These are phyloP conservation scores for Gossypium schwendimanii DNA, from an alignment of 441 rosid species.

Conservation along the genomic window DNA sequence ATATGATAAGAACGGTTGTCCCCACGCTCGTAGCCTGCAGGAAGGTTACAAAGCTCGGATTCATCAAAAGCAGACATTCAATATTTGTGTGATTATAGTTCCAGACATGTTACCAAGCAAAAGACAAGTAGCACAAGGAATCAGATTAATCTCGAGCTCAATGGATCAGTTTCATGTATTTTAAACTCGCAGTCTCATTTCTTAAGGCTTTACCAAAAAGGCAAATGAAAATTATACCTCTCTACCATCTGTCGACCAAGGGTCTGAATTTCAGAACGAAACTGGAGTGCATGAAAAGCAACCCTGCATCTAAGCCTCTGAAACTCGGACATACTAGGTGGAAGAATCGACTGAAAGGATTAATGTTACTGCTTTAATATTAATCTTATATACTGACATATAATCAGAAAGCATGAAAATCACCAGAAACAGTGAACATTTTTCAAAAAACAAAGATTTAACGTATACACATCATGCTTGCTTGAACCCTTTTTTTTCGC, in stretches of 20 bases:
- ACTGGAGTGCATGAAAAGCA: slow-evolving; percentile 90
- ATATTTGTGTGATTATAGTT: not conserved
- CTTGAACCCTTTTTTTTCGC: not conserved
- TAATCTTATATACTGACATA: not conserved
- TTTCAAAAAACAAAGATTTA: not conserved
- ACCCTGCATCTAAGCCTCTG: slow-evolving; percentile 97
- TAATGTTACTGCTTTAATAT: slow-evolving; percentile 8
- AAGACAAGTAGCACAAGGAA: not conserved
- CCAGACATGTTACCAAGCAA: not conserved
- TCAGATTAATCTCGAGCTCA: not conserved
- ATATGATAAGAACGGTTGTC: slow-evolving; percentile 79
- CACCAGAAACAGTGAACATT: not conserved
- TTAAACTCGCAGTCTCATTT: not conserved
- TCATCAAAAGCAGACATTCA: slow-evolving; percentile 17
- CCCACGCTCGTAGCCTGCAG: slow-evolving; percentile 67
- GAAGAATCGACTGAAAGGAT: slow-evolving; percentile 70
- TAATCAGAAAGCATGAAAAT: not conserved
- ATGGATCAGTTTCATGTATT: not conserved
- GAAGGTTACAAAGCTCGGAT: slow-evolving; percentile 15
- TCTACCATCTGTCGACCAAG: slow-evolving; percentile 76
- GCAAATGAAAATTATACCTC: slow-evolving; percentile 40
- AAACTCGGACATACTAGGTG: slow-evolving; percentile 67
- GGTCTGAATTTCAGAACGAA: slow-evolving; percentile 72
- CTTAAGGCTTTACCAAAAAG: slow-evolving; percentile 7
- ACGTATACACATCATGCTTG: not conserved